Conservation (phyloP, 805 yeast species). For the Yamadazyma akitaensis region DNA sequence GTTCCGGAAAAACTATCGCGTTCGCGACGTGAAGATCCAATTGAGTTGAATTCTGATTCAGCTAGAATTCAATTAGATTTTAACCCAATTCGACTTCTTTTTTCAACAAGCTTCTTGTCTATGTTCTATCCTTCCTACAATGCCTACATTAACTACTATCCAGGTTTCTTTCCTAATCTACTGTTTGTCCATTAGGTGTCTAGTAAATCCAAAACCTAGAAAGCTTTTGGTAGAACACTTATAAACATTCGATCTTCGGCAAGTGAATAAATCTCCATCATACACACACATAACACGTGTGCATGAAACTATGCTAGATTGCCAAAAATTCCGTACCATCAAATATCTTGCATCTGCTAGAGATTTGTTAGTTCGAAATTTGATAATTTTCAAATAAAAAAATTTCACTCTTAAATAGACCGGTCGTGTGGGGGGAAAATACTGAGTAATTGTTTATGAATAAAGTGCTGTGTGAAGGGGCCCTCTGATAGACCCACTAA, state of each 20-base stretch:
- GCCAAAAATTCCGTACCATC: conserved; percentile 2
- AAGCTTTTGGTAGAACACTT: conserved; percentile 1
- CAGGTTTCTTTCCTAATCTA: no score
- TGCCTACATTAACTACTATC: no score
- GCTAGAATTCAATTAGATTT: no score
- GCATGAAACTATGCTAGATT: conserved; percentile 11
- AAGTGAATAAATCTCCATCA: conserved; percentile 8
- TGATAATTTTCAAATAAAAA: not conserved
- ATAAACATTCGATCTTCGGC: conserved; percentile 7
- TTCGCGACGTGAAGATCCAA: not conserved
- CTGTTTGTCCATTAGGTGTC: not conserved
- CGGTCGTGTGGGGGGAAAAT: not conserved
- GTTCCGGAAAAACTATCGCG: not conserved
- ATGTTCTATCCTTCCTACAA: no score
- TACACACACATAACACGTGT: conserved; percentile 2
- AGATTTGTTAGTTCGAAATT: not conserved
- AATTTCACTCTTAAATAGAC: not conserved
- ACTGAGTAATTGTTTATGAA: no score
- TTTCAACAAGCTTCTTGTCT: no score
- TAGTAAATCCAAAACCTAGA: not conserved
- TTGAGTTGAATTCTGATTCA: no score
- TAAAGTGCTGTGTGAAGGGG: no score
- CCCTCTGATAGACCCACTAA: no score
- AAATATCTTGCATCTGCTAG: conserved; percentile 1
- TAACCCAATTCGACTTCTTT: not conserved